These are phyloP conservation scores for Gymnopus androsaceus DNA, from an alignment of 1,284 basidiomycete genomes.

Conservation along the genomic window DNA sequence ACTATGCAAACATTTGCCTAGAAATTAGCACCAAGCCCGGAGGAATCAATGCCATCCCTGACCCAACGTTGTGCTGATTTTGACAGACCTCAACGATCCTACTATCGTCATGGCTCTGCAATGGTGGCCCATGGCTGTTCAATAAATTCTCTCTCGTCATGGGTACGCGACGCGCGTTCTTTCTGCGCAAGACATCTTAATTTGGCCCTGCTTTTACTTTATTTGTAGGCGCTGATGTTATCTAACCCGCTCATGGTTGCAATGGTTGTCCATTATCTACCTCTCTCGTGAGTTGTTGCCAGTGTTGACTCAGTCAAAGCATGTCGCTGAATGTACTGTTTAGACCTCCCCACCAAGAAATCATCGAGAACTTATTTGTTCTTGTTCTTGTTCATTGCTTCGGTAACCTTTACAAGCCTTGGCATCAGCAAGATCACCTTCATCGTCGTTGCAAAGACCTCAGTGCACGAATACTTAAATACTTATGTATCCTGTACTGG, in stretches of 20 bases:
- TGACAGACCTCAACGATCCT: conserved; percentile 69
- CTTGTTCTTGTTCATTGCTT: background rate
- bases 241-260: conserved; percentile 64
- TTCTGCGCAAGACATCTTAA: background rate
- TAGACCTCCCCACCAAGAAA: conserved; percentile 72
- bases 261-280: conserved; percentile 76
- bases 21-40: conserved; percentile 80
- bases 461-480: too few relatives aligned
- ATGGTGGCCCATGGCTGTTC: too few relatives aligned
- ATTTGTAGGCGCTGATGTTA: conserved; percentile 77
- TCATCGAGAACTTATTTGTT: conserved; percentile 62
- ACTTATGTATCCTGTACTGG: too few relatives aligned
- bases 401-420: conserved; percentile 59
- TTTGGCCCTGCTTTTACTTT: conserved; percentile 4
- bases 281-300: conserved; percentile 68
- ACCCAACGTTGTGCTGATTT: conserved; percentile 58
- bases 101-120: conserved; percentile 73
- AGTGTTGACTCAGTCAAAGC: conserved; percentile 71
- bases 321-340: conserved; percentile 57
- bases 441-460: too few relatives aligned
- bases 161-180: too few relatives aligned
- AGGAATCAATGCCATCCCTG: conserved; percentile 75
- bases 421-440: conserved; percentile 68
- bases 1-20: conserved; percentile 78
- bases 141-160: too few relatives aligned